A percentile compares a stretch with the other conserved stretches of the same genome.
Conservation (phyloP, 805 yeast species). For the Wickerhamomyces ciferrii region DNA sequence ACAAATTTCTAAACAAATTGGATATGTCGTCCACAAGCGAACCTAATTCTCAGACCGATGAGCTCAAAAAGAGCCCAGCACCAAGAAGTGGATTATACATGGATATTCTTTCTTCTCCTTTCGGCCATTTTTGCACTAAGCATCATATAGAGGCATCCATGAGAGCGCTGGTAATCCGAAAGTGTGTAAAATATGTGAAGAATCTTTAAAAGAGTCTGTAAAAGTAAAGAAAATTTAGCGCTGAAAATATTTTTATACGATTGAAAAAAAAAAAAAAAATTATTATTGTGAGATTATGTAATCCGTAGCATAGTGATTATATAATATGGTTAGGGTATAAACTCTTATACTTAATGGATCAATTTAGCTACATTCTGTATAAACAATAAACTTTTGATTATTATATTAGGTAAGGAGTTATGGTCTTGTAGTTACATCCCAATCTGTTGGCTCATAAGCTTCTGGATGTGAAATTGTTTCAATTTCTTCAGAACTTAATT, state of each 20-base stretch:
- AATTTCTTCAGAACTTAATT: constrained; percentile 36
- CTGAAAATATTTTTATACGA: background rate
- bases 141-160: constrained; percentile 13
- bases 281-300: background rate
- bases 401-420: too few relatives aligned
- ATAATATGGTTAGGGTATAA: background rate
- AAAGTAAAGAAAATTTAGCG: background rate
- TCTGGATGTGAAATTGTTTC: constrained; percentile 41
- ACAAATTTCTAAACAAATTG: background rate
- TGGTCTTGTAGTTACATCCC: constrained; percentile 56
- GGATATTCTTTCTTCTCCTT: constrained; percentile 20
- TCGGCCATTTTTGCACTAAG: constrained; percentile 25
- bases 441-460: constrained; percentile 67
- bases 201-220: constrained; percentile 3
- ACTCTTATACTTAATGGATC: background rate
- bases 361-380: too few relatives aligned
- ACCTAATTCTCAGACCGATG: constrained; percentile 10
- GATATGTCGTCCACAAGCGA: constrained; percentile 25
- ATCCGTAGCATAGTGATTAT: background rate
- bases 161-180: constrained; percentile 26
- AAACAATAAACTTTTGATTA: background rate
- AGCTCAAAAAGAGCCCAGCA: background rate
- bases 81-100: constrained; percentile 21
- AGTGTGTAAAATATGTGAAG: constrained; percentile 21
- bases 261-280: background rate